Percentiles rank a stretch among this genome's conserved stretches.
Conservation (phyloP, 495 filamentous ascomycete genomes). For the Xylaria longipes region DNA sequence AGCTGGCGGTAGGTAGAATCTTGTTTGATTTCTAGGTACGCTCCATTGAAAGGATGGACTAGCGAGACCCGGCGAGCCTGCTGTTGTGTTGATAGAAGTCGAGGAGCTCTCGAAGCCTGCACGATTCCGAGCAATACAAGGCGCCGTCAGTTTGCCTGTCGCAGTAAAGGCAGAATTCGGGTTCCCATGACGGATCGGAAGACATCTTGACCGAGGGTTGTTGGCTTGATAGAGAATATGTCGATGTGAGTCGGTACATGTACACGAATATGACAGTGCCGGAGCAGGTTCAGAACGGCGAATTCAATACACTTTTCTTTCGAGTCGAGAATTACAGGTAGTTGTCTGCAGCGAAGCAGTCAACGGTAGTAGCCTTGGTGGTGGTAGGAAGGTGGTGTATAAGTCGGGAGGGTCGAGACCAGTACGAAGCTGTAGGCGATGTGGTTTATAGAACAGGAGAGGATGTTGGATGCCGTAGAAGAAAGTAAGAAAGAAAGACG, state of each 20-base stretch:
- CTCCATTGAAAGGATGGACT: constrained; percentile 54
- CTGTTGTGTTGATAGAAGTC: constrained; percentile 59
- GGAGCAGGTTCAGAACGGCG: constrained; percentile 18
- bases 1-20: constrained; percentile 73
- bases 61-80: constrained; percentile 57
- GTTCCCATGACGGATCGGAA: constrained; percentile 81
- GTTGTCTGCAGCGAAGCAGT: neutral
- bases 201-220: constrained; percentile 50
- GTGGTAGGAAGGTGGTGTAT: constrained; percentile 5
- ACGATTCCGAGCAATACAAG: constrained; percentile 92
- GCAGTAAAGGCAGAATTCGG: constrained; percentile 93
- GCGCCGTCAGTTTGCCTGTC: constrained; percentile 83
- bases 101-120: constrained; percentile 78
- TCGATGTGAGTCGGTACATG: constrained; percentile 28
- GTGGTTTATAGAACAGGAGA: constrained; percentile 4
- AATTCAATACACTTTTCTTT: constrained; percentile 6
- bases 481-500: constrained; percentile 29
- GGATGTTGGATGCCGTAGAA: constrained; percentile 4
- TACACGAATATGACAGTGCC: constrained; percentile 17
- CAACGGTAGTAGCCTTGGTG: constrained; percentile 2
- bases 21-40: constrained; percentile 45
- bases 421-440: constrained; percentile 3
- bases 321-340: neutral
- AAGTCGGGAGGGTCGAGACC: neutral
- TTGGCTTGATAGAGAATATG: constrained; percentile 20